Percentiles rank a stretch among this genome's conserved stretches.
phyloP scores from a whole-genome alignment of 1,139 yeast species.

The Yamadazyma songkhlaensis region DNA sequence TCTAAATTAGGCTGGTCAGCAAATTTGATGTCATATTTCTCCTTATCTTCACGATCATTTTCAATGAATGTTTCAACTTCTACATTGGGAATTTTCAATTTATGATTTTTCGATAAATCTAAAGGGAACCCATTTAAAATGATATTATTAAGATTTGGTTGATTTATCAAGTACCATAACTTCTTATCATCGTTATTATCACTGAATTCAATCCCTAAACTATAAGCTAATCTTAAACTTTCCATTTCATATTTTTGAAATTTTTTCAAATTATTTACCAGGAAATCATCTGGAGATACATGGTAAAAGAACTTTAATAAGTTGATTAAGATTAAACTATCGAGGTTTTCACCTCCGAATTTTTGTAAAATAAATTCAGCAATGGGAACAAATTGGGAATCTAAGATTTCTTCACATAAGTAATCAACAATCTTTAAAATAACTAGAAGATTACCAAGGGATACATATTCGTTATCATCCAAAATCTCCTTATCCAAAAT shows the following conservation, averaged over 20 bases:
- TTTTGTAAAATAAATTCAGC: conserved; percentile 2
- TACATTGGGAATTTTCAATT: neutral
- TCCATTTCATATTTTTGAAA: conserved; percentile 5
- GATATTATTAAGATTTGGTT: conserved; percentile 4
- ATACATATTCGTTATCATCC: conserved; percentile 22
- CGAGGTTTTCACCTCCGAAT: no score
- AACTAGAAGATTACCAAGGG: conserved; percentile 25
- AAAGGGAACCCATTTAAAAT: conserved; percentile 5
- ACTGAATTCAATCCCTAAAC: conserved; percentile 4
- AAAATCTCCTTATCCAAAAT: neutral
- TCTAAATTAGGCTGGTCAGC: neutral
- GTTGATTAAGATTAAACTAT: neutral
- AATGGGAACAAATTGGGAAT: conserved; percentile 1
- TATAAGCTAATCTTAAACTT: conserved; percentile 1
- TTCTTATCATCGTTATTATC: conserved; percentile 2
- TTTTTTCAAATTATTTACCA: neutral
- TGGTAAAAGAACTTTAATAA: conserved; percentile 1
- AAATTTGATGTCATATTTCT: neutral
- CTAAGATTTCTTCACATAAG: conserved; percentile 12
- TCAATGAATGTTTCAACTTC: no score
- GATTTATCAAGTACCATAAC: conserved; percentile 6
- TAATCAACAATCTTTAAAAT: conserved; percentile 27
- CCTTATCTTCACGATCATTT: neutral
- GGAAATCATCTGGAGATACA: conserved; percentile 4
- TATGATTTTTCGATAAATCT: conserved; percentile 3